phyloP scores from a whole-genome alignment of 768 basidiomycete genomes.

The Mrakia gelida region DNA sequence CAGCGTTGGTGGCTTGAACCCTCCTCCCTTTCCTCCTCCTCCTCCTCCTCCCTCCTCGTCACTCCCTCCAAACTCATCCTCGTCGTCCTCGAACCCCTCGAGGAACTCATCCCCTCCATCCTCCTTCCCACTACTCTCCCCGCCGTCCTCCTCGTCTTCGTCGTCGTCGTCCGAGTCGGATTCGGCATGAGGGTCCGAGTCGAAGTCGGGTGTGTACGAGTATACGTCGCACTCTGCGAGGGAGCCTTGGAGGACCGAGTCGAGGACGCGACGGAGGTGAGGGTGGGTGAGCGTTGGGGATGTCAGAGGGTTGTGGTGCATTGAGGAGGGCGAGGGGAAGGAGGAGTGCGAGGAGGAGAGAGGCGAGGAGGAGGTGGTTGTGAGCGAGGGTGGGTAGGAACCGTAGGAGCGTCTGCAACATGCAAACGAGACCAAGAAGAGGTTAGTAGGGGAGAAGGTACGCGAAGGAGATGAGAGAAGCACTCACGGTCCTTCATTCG shows the following conservation, averaged over 20 bases:
- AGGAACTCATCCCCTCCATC: conserved; percentile 18
- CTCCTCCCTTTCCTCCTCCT: neutral
- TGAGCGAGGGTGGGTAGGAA: conserved; percentile 26
- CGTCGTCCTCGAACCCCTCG: conserved; percentile 30
- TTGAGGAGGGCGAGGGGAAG: conserved; percentile 18
- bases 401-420: conserved; percentile 18
- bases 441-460: neutral
- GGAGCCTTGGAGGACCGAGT: conserved; percentile 69
- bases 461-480: neutral
- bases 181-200: conserved; percentile 83
- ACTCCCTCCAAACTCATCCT: conserved; percentile 9
- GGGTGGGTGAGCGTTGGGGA: conserved; percentile 61
- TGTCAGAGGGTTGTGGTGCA: conserved; percentile 4
- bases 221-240: conserved; percentile 83
- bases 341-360: conserved; percentile 8
- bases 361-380: conserved; percentile 17
- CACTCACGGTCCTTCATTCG: conserved; percentile 11
- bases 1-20: conserved; percentile 22
- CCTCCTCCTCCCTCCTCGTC: conserved; percentile 4
- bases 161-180: conserved; percentile 44
- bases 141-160: conserved; percentile 28
- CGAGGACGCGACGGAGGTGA: conserved; percentile 75
- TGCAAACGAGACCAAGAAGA: neutral
- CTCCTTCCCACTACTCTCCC: conserved; percentile 14
- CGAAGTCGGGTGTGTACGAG: conserved; percentile 62